phyloP scores from a whole-genome alignment of 345 rosid species.

The Passiflora organensis region DNA sequence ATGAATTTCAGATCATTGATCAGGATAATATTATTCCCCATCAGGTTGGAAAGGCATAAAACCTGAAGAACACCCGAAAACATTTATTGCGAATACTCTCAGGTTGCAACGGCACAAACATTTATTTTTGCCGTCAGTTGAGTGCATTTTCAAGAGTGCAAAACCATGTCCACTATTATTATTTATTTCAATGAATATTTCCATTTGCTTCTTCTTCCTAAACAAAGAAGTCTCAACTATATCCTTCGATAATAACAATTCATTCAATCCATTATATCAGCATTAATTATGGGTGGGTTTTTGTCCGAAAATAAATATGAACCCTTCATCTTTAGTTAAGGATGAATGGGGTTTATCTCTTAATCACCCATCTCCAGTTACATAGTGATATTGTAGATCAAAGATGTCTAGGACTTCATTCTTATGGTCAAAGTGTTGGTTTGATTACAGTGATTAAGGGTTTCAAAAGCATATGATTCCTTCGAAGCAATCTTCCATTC shows the following conservation, averaged over 20 bases:
- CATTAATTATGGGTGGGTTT: too few relatives aligned
- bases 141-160: too few relatives aligned
- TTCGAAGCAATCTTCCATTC: slow-evolving; percentile 74
- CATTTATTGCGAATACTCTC: slow-evolving; percentile 20
- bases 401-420: neutral
- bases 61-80: neutral
- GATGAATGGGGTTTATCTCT: slow-evolving; percentile 7
- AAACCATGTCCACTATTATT: too few relatives aligned
- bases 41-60: neutral
- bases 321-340: slow-evolving; percentile 17
- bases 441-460: slow-evolving; percentile 44
- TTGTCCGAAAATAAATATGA: too few relatives aligned
- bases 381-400: neutral
- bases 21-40: neutral
- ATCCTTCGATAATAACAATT: too few relatives aligned
- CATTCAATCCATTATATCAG: too few relatives aligned
- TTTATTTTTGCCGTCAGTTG: too few relatives aligned
- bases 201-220: too few relatives aligned
- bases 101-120: too few relatives aligned
- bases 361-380: neutral
- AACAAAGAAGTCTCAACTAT: too few relatives aligned
- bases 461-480: slow-evolving; percentile 78
- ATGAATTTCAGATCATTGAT: neutral
- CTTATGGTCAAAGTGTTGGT: neutral
- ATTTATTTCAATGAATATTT: too few relatives aligned